Conservation (phyloP, 2,329 filamentous ascomycete genomes). For the Didymella sp. region DNA sequence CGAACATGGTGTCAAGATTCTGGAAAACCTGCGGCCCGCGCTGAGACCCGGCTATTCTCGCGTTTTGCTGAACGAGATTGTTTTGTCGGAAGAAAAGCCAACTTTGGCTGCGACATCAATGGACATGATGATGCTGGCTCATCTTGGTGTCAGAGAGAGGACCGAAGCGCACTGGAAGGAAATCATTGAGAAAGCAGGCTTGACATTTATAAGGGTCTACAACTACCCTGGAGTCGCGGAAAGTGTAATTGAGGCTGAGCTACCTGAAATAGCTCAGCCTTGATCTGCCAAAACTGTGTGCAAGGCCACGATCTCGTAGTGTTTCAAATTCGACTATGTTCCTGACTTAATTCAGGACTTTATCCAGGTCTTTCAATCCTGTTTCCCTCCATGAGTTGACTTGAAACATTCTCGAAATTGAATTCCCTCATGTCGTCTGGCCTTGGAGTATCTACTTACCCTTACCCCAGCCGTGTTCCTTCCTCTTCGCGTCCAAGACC, state of each 20-base stretch:
- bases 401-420: no score
- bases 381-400: no score
- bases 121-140: constrained; percentile 29
- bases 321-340: no score
- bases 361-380: no score
- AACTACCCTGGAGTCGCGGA: constrained; percentile 24
- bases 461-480: no score
- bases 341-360: neutral
- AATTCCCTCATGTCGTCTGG: no score
- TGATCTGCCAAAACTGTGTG: no score
- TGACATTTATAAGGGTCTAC: constrained; percentile 16
- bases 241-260: constrained; percentile 26
- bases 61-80: constrained; percentile 27
- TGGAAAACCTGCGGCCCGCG: constrained; percentile 23
- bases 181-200: constrained; percentile 18
- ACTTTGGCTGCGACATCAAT: constrained; percentile 18
- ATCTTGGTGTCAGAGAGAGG: constrained; percentile 17
- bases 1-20: constrained; percentile 23
- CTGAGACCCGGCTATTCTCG: constrained; percentile 28
- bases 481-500: no score
- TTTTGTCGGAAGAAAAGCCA: constrained; percentile 18
- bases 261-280: constrained; percentile 5
- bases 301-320: no score
- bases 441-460: no score
- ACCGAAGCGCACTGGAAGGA: constrained; percentile 19